Percentiles rank a stretch among this genome's conserved stretches.
Evolutionary conservation across 2,329 filamentous ascomycete genomes (phyloP).

Genomic region (Pestalotiopsis sp.): DNA sequence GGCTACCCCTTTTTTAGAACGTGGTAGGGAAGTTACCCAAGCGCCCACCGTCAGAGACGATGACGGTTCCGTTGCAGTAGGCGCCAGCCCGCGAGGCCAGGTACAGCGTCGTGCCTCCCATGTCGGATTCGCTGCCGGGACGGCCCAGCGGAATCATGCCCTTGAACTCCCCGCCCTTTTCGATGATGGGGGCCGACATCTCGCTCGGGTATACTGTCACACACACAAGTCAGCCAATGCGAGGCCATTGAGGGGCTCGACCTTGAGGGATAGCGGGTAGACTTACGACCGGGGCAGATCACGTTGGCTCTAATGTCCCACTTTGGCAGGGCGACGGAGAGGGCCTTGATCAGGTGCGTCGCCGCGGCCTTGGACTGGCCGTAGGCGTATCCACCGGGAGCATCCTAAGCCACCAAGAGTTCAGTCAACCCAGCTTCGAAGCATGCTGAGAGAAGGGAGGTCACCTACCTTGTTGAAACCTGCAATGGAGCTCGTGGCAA

Average conservation of each 20-base stretch:
- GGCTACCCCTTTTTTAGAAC: slow-evolving; percentile 40
- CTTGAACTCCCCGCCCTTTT: slow-evolving; percentile 40
- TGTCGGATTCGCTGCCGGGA: slow-evolving; percentile 63
- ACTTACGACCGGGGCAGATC: slow-evolving; percentile 53
- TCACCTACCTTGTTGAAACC: slow-evolving; percentile 69
- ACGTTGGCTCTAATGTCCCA: slow-evolving; percentile 59
- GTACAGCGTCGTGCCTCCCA: slow-evolving; percentile 68
- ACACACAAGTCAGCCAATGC: not conserved
- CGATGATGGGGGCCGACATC: slow-evolving; percentile 56
- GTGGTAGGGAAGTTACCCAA: slow-evolving; percentile 57
- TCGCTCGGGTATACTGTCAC: slow-evolving; percentile 61
- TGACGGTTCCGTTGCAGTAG: slow-evolving; percentile 66
- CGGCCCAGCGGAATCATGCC: slow-evolving; percentile 59
- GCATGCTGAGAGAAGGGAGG: not conserved
- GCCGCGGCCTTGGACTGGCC: slow-evolving; percentile 77
- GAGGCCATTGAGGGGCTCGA: too few species aligned
- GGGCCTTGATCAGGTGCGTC: slow-evolving; percentile 72
- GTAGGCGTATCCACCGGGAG: slow-evolving; percentile 76
- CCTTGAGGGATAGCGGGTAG: not conserved
- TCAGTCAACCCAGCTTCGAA: not conserved
- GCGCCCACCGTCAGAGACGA: slow-evolving; percentile 66
- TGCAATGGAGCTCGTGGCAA: slow-evolving; percentile 76
- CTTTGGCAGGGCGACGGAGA: slow-evolving; percentile 67
- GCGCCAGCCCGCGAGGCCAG: slow-evolving; percentile 66
- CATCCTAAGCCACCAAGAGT: not conserved